A percentile compares a stretch with the other conserved stretches of the same genome.
phyloP scores from a whole-genome alignment of 2,329 filamentous ascomycete species.

The Aureobasidium vineae region DNA sequence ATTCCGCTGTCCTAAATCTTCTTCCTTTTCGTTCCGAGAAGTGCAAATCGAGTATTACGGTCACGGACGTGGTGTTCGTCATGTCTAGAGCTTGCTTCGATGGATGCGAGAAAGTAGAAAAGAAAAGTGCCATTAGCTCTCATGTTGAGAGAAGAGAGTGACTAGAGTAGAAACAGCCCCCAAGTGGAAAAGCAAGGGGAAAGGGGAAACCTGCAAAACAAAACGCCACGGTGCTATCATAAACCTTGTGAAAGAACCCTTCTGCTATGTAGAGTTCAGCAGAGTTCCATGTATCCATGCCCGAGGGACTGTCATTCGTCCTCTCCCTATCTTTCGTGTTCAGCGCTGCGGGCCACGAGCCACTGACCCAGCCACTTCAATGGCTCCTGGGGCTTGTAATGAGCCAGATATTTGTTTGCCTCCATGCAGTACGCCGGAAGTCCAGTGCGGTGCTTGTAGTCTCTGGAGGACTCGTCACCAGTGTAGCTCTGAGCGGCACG shows the following conservation, averaged over 20 bases:
- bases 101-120: neutral
- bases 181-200: too few relatives aligned
- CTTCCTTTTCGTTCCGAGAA: neutral
- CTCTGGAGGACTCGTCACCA: neutral
- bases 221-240: neutral
- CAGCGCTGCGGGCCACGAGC: slow-evolving; percentile 45
- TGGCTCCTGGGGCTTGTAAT: neutral
- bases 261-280: slow-evolving; percentile 5
- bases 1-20: too few relatives aligned
- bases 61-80: neutral
- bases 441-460: neutral
- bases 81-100: neutral
- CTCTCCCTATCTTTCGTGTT: slow-evolving; percentile 44
- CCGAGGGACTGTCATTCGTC: neutral
- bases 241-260: slow-evolving; percentile 7
- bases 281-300: neutral
- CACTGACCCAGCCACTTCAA: neutral
- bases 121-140: too few relatives aligned
- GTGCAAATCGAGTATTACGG: too few relatives aligned
- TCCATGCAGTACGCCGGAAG: neutral
- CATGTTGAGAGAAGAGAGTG: too few relatives aligned
- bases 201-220: too few relatives aligned
- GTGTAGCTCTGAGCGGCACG: too few relatives aligned
- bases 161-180: too few relatives aligned
- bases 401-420: neutral